Evolutionary conservation across 1,284 basidiomycete species (phyloP).

Genomic region (Vanrija sp.): DNA sequence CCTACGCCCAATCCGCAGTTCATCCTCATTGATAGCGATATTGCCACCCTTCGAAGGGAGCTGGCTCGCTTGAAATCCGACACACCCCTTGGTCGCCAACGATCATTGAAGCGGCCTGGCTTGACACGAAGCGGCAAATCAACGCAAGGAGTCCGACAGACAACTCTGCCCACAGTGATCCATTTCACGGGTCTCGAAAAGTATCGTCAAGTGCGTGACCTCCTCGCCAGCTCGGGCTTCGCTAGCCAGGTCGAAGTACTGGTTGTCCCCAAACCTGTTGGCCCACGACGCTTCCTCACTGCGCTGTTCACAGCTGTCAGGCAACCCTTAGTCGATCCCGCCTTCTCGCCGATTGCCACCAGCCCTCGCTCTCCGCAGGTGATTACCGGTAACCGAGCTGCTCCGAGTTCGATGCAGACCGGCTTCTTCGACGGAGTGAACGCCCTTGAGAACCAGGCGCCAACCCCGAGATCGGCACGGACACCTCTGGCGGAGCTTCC

Average conservation of each 20-base stretch:
- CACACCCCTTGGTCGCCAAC: conserved; percentile 43
- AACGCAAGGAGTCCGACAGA: conserved; percentile 54
- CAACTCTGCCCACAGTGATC: conserved; percentile 57
- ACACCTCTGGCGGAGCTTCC: no score
- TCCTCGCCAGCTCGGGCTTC: conserved; percentile 57
- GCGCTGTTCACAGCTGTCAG: conserved; percentile 80
- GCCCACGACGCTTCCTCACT: conserved; percentile 82
- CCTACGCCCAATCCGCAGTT: conserved; percentile 49
- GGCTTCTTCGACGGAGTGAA: conserved; percentile 40
- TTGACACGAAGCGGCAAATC: conserved; percentile 56
- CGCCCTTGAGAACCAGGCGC: conserved; percentile 18
- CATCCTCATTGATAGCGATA: conserved; percentile 84
- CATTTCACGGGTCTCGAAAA: conserved; percentile 87
- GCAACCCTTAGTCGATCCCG: conserved; percentile 79
- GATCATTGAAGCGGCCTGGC: conserved; percentile 8
- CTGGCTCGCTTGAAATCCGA: conserved; percentile 63
- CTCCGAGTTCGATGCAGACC: conserved; percentile 14
- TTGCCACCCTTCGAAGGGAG: conserved; percentile 66
- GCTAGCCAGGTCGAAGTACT: conserved; percentile 70
- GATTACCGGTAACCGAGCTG: conserved; percentile 29
- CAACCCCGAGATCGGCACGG: background rate
- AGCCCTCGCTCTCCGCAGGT: conserved; percentile 67
- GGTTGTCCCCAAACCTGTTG: conserved; percentile 91
- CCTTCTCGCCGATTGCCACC: conserved; percentile 87
- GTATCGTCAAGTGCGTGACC: conserved; percentile 79